A percentile compares a stretch with the other conserved stretches of the same genome.
Conservation (phyloP, 2,329 filamentous ascomycete genomes). For the Alternaria brassicae region DNA sequence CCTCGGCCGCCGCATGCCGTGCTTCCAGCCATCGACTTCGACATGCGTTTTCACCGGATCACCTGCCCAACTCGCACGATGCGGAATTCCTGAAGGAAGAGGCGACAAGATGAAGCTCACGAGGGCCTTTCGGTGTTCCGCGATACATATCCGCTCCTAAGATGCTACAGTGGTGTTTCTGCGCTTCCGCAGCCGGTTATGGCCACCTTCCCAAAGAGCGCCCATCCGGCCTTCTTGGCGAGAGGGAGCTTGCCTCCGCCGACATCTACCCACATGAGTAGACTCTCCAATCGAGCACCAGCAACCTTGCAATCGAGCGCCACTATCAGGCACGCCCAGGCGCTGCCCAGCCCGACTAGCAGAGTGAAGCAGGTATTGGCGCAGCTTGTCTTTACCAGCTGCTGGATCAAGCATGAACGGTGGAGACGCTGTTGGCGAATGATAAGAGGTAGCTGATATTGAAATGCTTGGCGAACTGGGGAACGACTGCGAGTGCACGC, state of each 20-base stretch:
- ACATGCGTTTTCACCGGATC: background rate
- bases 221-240: conserved; percentile 1
- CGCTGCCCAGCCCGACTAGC: conserved; percentile 20
- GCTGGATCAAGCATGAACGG: background rate
- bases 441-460: conserved; percentile 3
- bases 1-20: background rate
- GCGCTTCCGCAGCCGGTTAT: background rate
- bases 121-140: background rate
- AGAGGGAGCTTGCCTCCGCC: background rate
- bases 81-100: background rate
- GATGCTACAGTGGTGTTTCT: background rate
- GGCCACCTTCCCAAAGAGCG: conserved; percentile 1
- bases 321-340: conserved; percentile 24
- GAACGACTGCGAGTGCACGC: background rate
- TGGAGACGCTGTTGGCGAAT: conserved; percentile 1
- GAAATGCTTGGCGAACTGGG: background rate
- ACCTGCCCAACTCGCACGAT: background rate
- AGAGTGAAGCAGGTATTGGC: conserved; percentile 4
- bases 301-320: background rate
- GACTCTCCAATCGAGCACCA: background rate
- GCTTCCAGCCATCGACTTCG: background rate
- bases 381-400: conserved; percentile 2
- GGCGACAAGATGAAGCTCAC: background rate
- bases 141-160: background rate
- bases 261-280: background rate